A percentile compares a stretch with the other conserved stretches of the same genome.
These are phyloP conservation scores for Ceratobasidium sp. DNA, from an alignment of 1,284 basidiomycete species.

Conservation along the genomic window DNA sequence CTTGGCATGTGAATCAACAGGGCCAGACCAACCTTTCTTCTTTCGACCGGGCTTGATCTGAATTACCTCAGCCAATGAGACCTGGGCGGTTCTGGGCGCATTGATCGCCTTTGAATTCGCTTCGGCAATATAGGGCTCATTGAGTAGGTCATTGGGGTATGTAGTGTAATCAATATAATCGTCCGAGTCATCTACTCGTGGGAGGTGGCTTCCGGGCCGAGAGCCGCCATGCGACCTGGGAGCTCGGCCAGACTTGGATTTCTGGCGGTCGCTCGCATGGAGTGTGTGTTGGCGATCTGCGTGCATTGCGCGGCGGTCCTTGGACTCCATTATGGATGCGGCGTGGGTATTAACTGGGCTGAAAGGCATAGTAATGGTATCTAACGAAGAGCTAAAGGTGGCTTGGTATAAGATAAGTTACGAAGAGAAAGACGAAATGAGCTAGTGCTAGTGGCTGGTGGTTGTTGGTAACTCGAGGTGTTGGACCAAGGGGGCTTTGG, in stretches of 20 bases:
- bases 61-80: constrained; percentile 24
- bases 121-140: background rate
- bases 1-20: background rate
- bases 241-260: background rate
- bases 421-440: background rate
- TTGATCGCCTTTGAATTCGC: constrained; percentile 1
- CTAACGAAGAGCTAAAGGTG: background rate
- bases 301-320: constrained; percentile 11
- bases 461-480: background rate
- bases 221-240: constrained; percentile 13
- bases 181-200: background rate
- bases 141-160: background rate
- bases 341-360: background rate
- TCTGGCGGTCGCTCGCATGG: constrained; percentile 24
- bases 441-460: background rate
- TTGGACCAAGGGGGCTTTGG: background rate
- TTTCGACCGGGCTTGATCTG: constrained; percentile 19
- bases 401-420: background rate
- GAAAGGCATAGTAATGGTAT: constrained; percentile 2
- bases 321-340: constrained; percentile 15
- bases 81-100: constrained; percentile 2
- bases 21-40: constrained; percentile 20
- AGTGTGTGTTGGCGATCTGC: constrained; percentile 20
- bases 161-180: constrained; percentile 1
- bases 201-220: background rate